Percentiles rank a stretch among this genome's conserved stretches.
Evolutionary conservation across 306 rosid species (phyloP).

Genomic region (Trichosanthes cucumerina): DNA sequence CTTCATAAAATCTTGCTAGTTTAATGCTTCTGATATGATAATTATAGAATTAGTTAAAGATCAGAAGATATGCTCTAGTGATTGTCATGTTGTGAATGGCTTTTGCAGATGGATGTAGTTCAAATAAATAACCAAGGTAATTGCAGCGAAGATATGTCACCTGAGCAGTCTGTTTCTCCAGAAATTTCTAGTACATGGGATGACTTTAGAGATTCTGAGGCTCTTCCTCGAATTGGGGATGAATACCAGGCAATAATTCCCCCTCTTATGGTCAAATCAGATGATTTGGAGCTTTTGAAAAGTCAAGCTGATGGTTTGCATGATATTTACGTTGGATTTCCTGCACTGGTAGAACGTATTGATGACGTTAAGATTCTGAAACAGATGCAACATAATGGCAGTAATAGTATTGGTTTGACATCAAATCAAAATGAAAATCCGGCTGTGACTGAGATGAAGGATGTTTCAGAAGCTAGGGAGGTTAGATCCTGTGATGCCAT

Average conservation of each 20-base stretch:
- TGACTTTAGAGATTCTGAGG: constrained; percentile 49
- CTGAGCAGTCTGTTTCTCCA: constrained; percentile 34
- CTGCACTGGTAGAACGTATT: constrained; percentile 52
- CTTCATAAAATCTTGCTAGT: background rate
- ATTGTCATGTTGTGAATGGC: background rate
- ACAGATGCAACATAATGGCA: constrained; percentile 7
- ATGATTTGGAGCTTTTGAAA: constrained; percentile 23
- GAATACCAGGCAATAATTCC: constrained; percentile 66
- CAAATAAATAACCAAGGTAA: constrained; percentile 28
- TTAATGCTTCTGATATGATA: constrained; percentile 3
- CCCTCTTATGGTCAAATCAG: constrained; percentile 27
- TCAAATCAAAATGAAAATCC: constrained; percentile 17
- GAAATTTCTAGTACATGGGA: constrained; percentile 37
- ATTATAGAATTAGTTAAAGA: background rate
- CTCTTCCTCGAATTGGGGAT: constrained; percentile 63
- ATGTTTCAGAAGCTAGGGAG: constrained; percentile 14
- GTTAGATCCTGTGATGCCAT: constrained; percentile 22
- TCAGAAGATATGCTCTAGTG: background rate
- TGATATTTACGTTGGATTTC: constrained; percentile 44
- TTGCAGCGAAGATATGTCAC: constrained; percentile 26
- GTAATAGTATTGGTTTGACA: background rate
- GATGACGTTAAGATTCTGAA: constrained; percentile 19
- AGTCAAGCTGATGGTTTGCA: constrained; percentile 13
- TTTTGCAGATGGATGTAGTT: constrained; percentile 43
- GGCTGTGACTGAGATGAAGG: constrained; percentile 16